Conservation (phyloP, 257 asterid genomes). For the Vinca minor region DNA sequence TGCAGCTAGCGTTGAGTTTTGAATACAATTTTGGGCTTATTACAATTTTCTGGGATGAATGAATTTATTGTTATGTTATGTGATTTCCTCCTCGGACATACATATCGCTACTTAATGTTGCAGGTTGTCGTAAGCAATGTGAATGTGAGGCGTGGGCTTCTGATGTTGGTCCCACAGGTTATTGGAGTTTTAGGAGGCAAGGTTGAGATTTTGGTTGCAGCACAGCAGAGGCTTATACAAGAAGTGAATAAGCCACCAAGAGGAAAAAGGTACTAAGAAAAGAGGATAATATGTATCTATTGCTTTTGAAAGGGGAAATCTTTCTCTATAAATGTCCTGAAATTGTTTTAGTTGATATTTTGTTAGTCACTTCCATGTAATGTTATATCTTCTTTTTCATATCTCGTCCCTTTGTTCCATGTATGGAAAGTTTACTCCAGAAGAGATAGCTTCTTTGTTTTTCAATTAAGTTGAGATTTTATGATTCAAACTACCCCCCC, state of each 20-base stretch:
- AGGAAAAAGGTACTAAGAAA: slow-evolving; percentile 61
- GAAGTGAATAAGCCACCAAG: slow-evolving; percentile 94
- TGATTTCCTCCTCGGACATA: neutral
- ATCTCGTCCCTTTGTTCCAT: no score
- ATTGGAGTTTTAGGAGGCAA: slow-evolving; percentile 72
- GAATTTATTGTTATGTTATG: neutral
- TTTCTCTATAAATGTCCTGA: neutral
- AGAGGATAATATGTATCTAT: neutral
- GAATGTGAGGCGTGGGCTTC: slow-evolving; percentile 66
- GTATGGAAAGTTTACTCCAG: neutral
- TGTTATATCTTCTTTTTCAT: no score
- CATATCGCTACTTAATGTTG: slow-evolving; percentile 10
- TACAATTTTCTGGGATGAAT: neutral
- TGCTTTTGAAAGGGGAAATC: neutral
- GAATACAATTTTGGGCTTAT: neutral
- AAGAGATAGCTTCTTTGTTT: neutral
- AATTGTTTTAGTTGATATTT: neutral
- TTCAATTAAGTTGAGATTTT: neutral
- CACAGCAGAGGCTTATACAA: slow-evolving; percentile 65
- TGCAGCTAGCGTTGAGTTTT: neutral
- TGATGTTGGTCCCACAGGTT: slow-evolving; percentile 94
- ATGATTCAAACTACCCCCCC: neutral
- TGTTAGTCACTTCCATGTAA: neutral
- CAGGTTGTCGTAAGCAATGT: slow-evolving; percentile 80
- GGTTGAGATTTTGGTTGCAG: slow-evolving; percentile 79